These are phyloP conservation scores for Schizophyllum amplum DNA, from an alignment of 1,284 basidiomycete species.

Conservation along the genomic window DNA sequence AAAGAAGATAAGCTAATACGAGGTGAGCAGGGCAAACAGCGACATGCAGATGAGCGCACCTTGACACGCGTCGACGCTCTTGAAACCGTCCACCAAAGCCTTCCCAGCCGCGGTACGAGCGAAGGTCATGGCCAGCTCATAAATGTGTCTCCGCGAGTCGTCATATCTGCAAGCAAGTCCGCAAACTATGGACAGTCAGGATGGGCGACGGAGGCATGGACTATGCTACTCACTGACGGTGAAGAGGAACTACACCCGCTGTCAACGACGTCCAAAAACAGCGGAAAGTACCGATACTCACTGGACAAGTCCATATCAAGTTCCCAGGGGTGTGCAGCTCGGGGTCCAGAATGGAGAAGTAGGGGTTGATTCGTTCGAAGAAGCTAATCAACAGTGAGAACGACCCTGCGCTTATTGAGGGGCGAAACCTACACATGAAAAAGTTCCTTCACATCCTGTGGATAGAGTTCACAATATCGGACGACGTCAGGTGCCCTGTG, in stretches of 20 bases:
- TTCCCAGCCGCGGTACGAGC: conserved; percentile 43
- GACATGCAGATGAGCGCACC: conserved; percentile 31
- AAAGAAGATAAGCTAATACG: conserved; percentile 18
- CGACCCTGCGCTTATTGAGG: neutral
- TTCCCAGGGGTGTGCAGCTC: conserved; percentile 43
- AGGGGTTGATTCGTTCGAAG: conserved; percentile 49
- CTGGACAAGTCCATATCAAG: conserved; percentile 38
- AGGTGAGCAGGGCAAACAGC: neutral
- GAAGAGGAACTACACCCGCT: conserved; percentile 34
- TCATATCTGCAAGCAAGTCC: conserved; percentile 44
- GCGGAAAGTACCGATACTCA: neutral
- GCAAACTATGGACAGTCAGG: conserved; percentile 31
- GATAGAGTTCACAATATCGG: conserved; percentile 36
- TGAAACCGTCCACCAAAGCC: conserved; percentile 39
- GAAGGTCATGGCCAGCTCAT: conserved; percentile 41
- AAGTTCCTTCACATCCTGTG: conserved; percentile 50
- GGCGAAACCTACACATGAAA: conserved; percentile 42
- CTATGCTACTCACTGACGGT: conserved; percentile 41
- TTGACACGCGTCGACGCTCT: conserved; percentile 48
- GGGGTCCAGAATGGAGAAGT: conserved; percentile 47
- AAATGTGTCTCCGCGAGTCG: conserved; percentile 31
- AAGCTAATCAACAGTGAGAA: conserved; percentile 27
- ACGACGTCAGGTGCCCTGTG: conserved; percentile 31
- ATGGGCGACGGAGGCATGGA: neutral
- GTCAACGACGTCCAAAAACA: neutral